These are phyloP conservation scores for Setaria italica DNA, from an alignment of 202 grass and related monocot species.

Conservation along the genomic window DNA sequence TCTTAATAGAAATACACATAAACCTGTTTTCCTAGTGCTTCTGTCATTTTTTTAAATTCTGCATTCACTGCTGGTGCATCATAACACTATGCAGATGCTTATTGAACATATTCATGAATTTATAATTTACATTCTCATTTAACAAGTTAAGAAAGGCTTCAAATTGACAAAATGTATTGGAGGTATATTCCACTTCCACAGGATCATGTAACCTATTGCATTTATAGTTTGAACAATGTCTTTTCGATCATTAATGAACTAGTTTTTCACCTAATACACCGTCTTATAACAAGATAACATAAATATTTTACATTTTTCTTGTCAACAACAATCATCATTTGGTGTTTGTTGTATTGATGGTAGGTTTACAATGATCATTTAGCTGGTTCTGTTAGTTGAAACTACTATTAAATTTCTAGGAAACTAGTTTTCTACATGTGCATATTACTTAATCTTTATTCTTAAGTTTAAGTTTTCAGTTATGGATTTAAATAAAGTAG, in stretches of 20 bases:
- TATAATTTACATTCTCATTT: background rate
- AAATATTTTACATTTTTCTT: background rate
- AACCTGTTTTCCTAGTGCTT: background rate
- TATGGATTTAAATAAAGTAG: background rate
- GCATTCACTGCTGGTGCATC: background rate
- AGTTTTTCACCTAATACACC: background rate
- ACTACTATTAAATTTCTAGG: no score
- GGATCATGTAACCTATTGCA: background rate
- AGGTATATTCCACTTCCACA: background rate
- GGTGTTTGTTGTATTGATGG: background rate
- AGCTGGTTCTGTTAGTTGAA: background rate
- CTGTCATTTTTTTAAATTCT: background rate
- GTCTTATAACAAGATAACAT: background rate
- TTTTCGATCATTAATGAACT: background rate
- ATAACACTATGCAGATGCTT: constrained; percentile 2
- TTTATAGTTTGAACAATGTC: background rate
- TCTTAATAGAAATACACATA: no score
- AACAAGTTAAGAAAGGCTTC: background rate
- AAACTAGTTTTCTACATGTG: background rate
- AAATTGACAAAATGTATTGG: background rate
- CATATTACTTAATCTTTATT: background rate
- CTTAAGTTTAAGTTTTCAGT: background rate
- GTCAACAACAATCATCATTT: background rate
- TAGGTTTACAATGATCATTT: background rate
- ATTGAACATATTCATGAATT: background rate